phyloP scores from a whole-genome alignment of 495 filamentous ascomycete genomes.

The Tuber microsphaerosporum region DNA sequence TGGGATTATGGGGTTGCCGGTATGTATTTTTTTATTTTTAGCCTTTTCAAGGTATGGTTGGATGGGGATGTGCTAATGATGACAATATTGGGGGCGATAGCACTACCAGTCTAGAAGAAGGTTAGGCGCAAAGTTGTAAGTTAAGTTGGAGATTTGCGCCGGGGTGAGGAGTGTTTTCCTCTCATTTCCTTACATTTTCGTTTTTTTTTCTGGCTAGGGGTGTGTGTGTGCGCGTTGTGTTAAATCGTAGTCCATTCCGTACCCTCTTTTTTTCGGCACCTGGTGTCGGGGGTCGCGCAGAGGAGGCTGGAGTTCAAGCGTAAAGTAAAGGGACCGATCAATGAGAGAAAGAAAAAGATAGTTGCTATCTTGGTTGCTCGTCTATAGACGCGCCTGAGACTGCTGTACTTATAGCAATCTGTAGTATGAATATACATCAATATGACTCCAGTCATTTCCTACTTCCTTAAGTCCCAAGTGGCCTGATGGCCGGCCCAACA shows the following conservation, averaged over 20 bases:
- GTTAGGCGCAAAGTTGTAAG: conserved; percentile 24
- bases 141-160: background rate
- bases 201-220: background rate
- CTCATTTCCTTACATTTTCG: background rate
- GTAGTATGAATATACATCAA: no score
- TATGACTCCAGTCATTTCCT: no score
- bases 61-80: background rate
- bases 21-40: background rate
- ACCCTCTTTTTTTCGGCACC: background rate
- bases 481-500: no score
- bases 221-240: background rate
- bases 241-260: background rate
- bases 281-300: no score
- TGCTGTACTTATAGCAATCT: no score
- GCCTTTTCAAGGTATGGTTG: background rate
- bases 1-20: conserved; percentile 38
- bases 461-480: no score
- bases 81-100: background rate
- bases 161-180: background rate
- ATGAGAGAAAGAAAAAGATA: no score
- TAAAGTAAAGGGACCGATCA: no score
- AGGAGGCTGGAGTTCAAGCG: no score
- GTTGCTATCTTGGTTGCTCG: no score
- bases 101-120: conserved; percentile 32
- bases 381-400: no score